These are phyloP conservation scores for Aspergillus neotritici DNA, from an alignment of 2,329 filamentous ascomycete species.

Conservation along the genomic window DNA sequence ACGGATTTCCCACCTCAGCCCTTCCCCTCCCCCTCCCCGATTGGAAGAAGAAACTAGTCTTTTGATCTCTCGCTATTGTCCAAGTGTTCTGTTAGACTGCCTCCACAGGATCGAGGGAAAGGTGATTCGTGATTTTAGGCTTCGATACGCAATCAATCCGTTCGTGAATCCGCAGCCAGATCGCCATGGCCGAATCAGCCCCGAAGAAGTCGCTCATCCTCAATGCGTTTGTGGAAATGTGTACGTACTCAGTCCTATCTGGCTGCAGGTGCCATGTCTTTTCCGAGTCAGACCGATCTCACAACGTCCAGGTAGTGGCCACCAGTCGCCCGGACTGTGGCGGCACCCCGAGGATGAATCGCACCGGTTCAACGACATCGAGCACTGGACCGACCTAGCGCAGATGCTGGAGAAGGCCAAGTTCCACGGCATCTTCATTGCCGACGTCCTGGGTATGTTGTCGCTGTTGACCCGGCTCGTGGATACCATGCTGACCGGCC, in stretches of 20 bases:
- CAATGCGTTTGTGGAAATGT: constrained; percentile 49
- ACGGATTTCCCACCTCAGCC: neutral
- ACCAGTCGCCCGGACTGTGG: constrained; percentile 56
- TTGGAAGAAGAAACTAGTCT: no score
- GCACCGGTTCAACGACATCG: constrained; percentile 54
- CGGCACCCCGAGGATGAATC: constrained; percentile 61
- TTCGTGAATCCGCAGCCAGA: no score
- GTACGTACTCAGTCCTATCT: constrained; percentile 19
- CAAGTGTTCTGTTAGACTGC: no score
- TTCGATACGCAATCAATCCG: no score
- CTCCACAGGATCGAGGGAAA: no score
- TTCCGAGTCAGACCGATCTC: no score
- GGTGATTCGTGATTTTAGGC: no score
- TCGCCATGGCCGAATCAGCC: no score
- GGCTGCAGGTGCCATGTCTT: no score
- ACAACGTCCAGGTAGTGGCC: constrained; percentile 38
- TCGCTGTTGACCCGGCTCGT: no score
- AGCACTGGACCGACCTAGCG: constrained; percentile 58
- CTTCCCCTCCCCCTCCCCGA: no score
- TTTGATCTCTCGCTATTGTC: no score
- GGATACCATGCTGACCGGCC: neutral
- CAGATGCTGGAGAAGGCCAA: constrained; percentile 56
- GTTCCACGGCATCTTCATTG: constrained; percentile 63
- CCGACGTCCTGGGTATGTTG: constrained; percentile 53
- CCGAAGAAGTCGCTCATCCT: constrained; percentile 45